Conservation (phyloP, 2,329 filamentous ascomycete genomes). For the Geosmithia putterillii region DNA sequence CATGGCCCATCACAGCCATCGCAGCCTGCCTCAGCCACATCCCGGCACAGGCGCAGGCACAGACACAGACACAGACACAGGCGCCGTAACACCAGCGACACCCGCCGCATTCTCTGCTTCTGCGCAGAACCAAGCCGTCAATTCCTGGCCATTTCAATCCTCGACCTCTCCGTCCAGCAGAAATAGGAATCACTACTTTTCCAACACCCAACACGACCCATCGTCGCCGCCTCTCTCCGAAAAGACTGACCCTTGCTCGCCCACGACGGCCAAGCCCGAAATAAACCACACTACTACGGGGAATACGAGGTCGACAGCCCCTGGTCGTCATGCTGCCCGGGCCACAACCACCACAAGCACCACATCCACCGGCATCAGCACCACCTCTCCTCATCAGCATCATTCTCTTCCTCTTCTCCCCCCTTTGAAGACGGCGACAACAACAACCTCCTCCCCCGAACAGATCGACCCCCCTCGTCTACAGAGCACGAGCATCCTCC, state of each 20-base stretch:
- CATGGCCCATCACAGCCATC: background rate
- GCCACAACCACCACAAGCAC: background rate
- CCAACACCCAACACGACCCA: too few relatives aligned
- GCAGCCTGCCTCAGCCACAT: background rate
- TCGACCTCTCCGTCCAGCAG: too few relatives aligned
- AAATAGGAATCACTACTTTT: too few relatives aligned
- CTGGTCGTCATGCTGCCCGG: background rate
- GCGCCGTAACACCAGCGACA: background rate
- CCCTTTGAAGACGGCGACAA: background rate
- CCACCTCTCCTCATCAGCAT: background rate
- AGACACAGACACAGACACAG: too few relatives aligned
- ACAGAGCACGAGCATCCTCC: conserved; percentile 22
- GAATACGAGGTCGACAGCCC: background rate
- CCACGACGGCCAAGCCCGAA: background rate
- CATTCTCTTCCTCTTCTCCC: too few relatives aligned
- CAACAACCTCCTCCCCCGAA: background rate
- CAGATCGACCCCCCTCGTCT: conserved; percentile 10
- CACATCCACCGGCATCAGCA: background rate
- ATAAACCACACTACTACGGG: background rate
- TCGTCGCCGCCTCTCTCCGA: background rate
- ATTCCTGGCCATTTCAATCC: too few relatives aligned
- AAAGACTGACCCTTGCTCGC: background rate
- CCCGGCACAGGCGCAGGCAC: background rate
- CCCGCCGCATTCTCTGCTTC: background rate
- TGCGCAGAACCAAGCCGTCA: background rate